Percentiles rank a stretch among this genome's conserved stretches.
phyloP scores from a whole-genome alignment of 495 filamentous ascomycete genomes.

The Podospora conica region DNA sequence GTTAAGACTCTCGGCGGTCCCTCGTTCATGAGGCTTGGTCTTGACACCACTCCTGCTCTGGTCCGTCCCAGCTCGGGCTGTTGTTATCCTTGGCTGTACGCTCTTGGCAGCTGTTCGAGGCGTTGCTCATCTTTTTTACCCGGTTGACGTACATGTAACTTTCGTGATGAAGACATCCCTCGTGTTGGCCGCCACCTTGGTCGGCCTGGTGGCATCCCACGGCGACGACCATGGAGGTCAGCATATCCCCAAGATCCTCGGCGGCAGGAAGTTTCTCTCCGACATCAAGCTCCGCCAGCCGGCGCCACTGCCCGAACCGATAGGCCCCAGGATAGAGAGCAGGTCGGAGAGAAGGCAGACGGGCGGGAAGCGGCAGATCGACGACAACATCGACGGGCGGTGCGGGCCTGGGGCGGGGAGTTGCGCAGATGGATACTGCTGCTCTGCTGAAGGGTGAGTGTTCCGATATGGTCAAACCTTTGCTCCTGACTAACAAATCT shows the following conservation, averaged over 20 bases:
- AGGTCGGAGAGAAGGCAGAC: constrained; percentile 4
- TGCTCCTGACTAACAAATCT: constrained; percentile 26
- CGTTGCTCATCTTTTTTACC: not conserved
- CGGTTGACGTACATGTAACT: constrained; percentile 5
- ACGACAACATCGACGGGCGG: constrained; percentile 19
- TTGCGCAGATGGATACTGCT: constrained; percentile 55
- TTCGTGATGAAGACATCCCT: constrained; percentile 31
- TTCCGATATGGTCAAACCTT: not conserved
- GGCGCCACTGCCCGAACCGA: not conserved
- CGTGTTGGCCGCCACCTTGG: constrained; percentile 21
- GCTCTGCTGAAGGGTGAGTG: constrained; percentile 54
- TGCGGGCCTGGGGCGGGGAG: constrained; percentile 40
- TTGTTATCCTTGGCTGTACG: not conserved
- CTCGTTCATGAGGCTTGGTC: constrained; percentile 16
- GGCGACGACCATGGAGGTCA: constrained; percentile 22
- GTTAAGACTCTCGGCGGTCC: constrained; percentile 17
- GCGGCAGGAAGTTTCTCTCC: constrained; percentile 30
- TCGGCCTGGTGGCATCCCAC: constrained; percentile 26
- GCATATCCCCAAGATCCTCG: constrained; percentile 33
- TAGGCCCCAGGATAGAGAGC: constrained; percentile 1
- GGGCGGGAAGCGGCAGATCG: constrained; percentile 14
- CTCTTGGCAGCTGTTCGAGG: constrained; percentile 6
- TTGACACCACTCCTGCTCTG: constrained; percentile 9
- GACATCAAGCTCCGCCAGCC: constrained; percentile 21
- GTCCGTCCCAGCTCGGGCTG: not conserved